Evolutionary conservation across 1,284 basidiomycete species (phyloP).

Genomic region (Pisolithus thermaeus): DNA sequence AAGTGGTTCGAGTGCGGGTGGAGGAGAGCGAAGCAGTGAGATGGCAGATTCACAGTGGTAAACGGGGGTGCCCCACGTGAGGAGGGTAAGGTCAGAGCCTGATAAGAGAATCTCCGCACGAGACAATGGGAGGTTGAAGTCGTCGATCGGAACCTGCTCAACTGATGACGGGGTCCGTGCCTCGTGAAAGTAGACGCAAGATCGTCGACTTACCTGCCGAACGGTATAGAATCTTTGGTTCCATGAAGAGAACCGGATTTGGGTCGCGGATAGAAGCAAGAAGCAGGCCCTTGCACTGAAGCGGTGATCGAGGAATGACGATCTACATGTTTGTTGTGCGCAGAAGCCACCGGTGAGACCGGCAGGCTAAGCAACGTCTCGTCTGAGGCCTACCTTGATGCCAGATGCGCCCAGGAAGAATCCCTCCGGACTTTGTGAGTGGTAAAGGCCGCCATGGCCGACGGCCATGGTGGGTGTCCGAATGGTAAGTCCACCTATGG

Average conservation of each 20-base stretch:
- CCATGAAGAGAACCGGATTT: constrained; percentile 92
- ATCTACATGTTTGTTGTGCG: constrained; percentile 40
- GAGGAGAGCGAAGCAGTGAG: constrained; percentile 62
- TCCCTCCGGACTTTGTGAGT: constrained; percentile 92
- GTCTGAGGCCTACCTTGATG: constrained; percentile 59
- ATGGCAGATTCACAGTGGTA: constrained; percentile 86
- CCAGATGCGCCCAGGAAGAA: constrained; percentile 91
- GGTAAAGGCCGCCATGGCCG: constrained; percentile 90
- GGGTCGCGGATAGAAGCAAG: constrained; percentile 84
- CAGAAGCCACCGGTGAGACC: background rate
- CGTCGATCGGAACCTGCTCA: constrained; percentile 88
- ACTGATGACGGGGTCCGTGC: constrained; percentile 40
- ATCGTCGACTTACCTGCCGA: constrained; percentile 50
- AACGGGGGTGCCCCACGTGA: constrained; percentile 89
- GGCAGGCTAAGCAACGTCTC: background rate
- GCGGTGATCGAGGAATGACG: constrained; percentile 87
- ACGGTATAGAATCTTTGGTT: constrained; percentile 88
- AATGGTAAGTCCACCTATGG: constrained; percentile 82
- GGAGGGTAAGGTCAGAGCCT: constrained; percentile 81
- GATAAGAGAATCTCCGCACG: constrained; percentile 69
- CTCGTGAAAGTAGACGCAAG: background rate
- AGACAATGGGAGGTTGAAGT: constrained; percentile 80
- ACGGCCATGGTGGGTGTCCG: constrained; percentile 88
- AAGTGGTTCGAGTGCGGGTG: constrained; percentile 57
- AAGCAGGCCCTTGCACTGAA: constrained; percentile 91